phyloP scores from a whole-genome alignment of 2,329 filamentous ascomycete genomes.

The Phyllachora maydis region DNA sequence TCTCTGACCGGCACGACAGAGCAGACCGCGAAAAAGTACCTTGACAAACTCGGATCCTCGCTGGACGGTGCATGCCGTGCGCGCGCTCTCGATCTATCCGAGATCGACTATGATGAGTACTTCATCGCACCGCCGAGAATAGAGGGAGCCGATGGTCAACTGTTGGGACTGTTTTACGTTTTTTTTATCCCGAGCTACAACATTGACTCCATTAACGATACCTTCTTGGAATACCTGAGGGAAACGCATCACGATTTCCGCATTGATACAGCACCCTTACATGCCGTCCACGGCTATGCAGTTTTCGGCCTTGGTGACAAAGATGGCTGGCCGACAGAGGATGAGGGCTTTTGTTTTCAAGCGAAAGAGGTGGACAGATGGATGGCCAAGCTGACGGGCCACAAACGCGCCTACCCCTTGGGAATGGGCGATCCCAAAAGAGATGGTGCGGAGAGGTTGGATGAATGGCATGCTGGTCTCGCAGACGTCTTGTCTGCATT shows the following conservation, averaged over 20 bases:
- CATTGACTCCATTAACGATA: conserved; percentile 80
- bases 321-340: conserved; percentile 80
- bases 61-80: conserved; percentile 24
- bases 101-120: conserved; percentile 84
- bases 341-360: conserved; percentile 83
- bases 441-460: conserved; percentile 44
- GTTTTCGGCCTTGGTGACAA: conserved; percentile 88
- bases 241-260: conserved; percentile 96
- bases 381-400: conserved; percentile 85
- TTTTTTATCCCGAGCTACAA: conserved; percentile 83
- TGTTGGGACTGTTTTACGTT: conserved; percentile 67
- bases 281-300: conserved; percentile 60
- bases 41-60: conserved; percentile 27
- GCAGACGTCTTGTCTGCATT: conserved; percentile 46
- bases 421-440: conserved; percentile 72
- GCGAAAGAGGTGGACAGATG: conserved; percentile 80
- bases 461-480: conserved; percentile 63
- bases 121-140: conserved; percentile 59
- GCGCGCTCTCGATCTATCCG: conserved; percentile 43
- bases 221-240: conserved; percentile 66
- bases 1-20: conserved; percentile 74
- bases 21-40: conserved; percentile 44
- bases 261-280: conserved; percentile 74
- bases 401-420: conserved; percentile 72
- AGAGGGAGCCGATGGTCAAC: conserved; percentile 20